Base-by-base conservation (phyloP, 2,329 filamentous ascomycete species). In the Elsinoe australis region DNA sequence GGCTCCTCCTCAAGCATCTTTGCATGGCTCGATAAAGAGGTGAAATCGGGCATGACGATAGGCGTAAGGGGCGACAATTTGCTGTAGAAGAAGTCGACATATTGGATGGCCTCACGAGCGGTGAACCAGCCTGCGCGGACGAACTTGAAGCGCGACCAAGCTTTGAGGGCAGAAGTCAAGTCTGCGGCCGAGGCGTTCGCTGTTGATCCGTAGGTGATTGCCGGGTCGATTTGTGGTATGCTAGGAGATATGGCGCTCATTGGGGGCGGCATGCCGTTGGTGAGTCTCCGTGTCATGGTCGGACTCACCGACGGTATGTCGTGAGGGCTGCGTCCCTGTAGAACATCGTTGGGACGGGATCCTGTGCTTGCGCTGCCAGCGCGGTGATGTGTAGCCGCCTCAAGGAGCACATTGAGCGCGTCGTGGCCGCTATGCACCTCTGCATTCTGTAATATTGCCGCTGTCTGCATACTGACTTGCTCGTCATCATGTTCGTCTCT, bases 61-160 rank as follows among this genome's bases (percentile, higher is more conserved):
- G 92, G 92, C 2, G 90, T 96, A 61, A 98, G 73, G 1, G 90
- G 90, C 1, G 88, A 90, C 5, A 96, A 76, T 58, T 88, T 87
- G 57, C 84, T 80, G 68, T 95, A 96, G 67, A 95, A 96, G 67
- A 96, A 96, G 62, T 89, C 83, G 54, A 98, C 86, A 61, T 96
- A 96, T 34, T 83, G 82, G 64, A 96, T 89, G 17, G 87, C 90
- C 66, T 98, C 92, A 55, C 85, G 81, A 0, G 90, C 85, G 0
- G 88, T 94, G 64, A 98, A 92, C 90, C 90, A 96, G 7, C 92
- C 92, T 6, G 88, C 88, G 47, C 88, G 82, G n/a, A 96, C 90
- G 62, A 96, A 96, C 34, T 89, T 82, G 63, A 95, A 89, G 54
- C 87, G 76, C 1, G 83, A 80, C 92, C 92, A 98, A n/a, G 87